These are phyloP conservation scores for Microbotryomycetes sp. DNA, from an alignment of 1,284 basidiomycete genomes.

Conservation along the genomic window DNA sequence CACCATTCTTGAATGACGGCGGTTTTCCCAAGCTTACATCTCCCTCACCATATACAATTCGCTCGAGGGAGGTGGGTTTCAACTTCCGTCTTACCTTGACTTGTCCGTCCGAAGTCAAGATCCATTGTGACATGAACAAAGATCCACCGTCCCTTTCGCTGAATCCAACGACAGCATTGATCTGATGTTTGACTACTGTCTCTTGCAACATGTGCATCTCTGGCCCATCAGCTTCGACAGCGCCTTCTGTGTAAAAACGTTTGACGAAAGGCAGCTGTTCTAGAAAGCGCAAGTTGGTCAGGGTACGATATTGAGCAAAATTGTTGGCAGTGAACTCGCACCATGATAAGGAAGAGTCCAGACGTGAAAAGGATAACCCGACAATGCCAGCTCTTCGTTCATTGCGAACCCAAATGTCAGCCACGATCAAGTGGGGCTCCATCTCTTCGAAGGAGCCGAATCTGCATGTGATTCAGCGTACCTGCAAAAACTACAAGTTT, in stretches of 20 bases:
- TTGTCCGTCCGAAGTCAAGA: not conserved
- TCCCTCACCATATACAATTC: slow-evolving; percentile 6
- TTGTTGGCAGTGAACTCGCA: not conserved
- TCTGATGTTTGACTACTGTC: not conserved
- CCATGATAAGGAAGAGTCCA: slow-evolving; percentile 3
- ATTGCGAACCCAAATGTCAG: too few relatives aligned
- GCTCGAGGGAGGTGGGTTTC: slow-evolving; percentile 6
- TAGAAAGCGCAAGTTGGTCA: not conserved
- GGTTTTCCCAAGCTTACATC: slow-evolving; percentile 1
- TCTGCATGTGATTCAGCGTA: not conserved
- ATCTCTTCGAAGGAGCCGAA: too few relatives aligned
- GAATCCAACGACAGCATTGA: slow-evolving; percentile 11
- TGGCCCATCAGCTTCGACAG: slow-evolving; percentile 7
- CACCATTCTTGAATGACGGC: too few relatives aligned
- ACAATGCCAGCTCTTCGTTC: slow-evolving; percentile 9
- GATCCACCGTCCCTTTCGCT: slow-evolving; percentile 9
- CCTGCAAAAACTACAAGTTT: not conserved
- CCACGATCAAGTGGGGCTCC: too few relatives aligned
- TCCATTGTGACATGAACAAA: slow-evolving; percentile 11
- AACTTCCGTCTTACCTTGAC: slow-evolving; percentile 6
- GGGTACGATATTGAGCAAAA: not conserved
- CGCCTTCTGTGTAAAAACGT: slow-evolving; percentile 1
- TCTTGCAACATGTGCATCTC: not conserved
- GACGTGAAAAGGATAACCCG: slow-evolving; percentile 8
- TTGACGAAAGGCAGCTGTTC: slow-evolving; percentile 2